Base-by-base conservation (phyloP, 2,329 filamentous ascomycete genomes). In the Whalleya microplaca region DNA sequence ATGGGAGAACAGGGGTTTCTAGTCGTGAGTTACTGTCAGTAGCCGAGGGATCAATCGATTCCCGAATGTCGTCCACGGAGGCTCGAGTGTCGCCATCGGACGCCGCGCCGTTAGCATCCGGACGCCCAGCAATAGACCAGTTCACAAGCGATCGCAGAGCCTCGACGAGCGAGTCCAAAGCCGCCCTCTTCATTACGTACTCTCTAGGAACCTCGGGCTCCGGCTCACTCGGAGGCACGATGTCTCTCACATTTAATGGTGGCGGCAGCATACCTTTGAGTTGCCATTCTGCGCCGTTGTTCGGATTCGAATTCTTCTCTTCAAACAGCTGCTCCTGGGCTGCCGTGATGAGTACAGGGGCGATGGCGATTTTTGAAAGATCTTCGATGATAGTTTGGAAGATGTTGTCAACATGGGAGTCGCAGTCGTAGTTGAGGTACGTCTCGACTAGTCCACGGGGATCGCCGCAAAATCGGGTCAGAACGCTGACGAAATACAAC, bases 351-450 rank as follows among this genome's bases (percentile, higher is more conserved):
- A 86, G 73, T 3, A 96, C 87, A 1, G 93, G 88, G 9, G 87
- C 83, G 51, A 90, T 95, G 1, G 92, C 91, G 66, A 96, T 90
- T 66, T 89, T 89, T 29, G 94, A 95, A 18, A 99, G 78, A 73
- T 98, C 92, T 72, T 99, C 96, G 48, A 99, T 93, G 51, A 98
- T 88, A 19, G 84, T 89, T 74, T 99, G 95, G 72, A 96, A 99
- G 74, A 98, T 95, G 73, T 99, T 99, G 75, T 98, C 94, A 57
- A 98, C 85, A 41, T 92, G 92, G 58, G 94, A 84, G 69, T 98
- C 96, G 75, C 95, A 99, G 72, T 99, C 95, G 70, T 99, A 99
- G 74, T 99, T 99, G 61, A 99, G 84, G 73, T 99, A 99, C 14
- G 93, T 89, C 74, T 99, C 95, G 16, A 99, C 95, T 47, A 99